Conservation (phyloP, 2,329 filamentous ascomycete species). For the Botrytis porri region DNA sequence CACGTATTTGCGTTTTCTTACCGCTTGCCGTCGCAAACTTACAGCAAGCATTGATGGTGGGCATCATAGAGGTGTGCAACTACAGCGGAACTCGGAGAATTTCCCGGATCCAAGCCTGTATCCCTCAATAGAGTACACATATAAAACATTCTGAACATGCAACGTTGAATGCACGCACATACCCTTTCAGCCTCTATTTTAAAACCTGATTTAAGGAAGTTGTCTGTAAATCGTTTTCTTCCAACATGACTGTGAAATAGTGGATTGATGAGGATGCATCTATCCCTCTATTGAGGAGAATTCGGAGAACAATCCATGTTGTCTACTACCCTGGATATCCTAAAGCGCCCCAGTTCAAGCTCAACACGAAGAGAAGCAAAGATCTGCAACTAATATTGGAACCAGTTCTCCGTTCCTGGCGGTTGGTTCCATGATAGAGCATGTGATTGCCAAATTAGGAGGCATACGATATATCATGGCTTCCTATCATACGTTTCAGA, state of each 20-base stretch:
- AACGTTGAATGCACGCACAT: background rate
- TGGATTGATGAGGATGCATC: background rate
- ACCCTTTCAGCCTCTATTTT: background rate
- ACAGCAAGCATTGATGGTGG: slow-evolving; percentile 12
- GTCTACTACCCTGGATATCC: background rate
- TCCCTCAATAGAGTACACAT: background rate
- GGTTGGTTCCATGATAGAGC: background rate
- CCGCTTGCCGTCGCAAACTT: slow-evolving; percentile 16
- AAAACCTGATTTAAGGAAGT: background rate
- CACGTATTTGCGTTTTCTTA: slow-evolving; percentile 16
- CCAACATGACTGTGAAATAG: background rate
- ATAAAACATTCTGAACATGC: slow-evolving; percentile 1
- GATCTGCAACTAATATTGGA: slow-evolving; percentile 11
- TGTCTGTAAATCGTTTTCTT: background rate
- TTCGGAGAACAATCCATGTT: slow-evolving; percentile 16
- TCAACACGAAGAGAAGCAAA: slow-evolving; percentile 9
- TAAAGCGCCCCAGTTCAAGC: background rate
- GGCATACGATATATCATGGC: background rate
- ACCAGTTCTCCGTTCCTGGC: slow-evolving; percentile 5
- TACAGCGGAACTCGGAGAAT: slow-evolving; percentile 11
- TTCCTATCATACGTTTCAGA: slow-evolving; percentile 7
- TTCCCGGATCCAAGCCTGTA: slow-evolving; percentile 15
- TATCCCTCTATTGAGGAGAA: background rate
- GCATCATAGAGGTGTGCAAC: slow-evolving; percentile 3
- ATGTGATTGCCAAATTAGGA: slow-evolving; percentile 14